Base-by-base conservation (phyloP, 1,284 basidiomycete genomes). In the Gomphus bonarii region DNA sequence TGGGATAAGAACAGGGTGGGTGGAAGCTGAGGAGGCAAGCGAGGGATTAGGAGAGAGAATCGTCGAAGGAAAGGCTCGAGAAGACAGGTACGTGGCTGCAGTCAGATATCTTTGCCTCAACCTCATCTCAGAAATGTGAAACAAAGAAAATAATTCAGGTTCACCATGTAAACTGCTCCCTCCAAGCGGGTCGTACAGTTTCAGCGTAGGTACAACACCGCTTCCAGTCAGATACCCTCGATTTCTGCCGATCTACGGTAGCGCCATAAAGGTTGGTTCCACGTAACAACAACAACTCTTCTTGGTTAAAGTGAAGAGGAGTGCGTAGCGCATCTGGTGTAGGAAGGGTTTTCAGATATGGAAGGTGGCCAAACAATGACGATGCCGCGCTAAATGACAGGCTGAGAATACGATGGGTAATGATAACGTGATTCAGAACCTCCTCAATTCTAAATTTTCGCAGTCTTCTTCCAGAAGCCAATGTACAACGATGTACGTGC, bases 21-120 rank as follows among this genome's bases (percentile, higher is more conserved):
- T 82, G 7, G 76, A 69, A 0, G 75, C 67, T 4, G 75, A 73
- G 7, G 75, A 66, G 22, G 73, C 60, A n/a, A 85, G 73, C 0
- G 80, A 73, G 3, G 85, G 81, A 0, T 65, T 71, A 4, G 71
- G 63, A 4, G 80, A 81, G 28, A 95, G 75, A 11, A 95, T 70
- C 1, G 82, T 81, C 0, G 91, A 94, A 0, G 91, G 90, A 66
- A 95, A 95, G 0, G 91, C 88, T 47, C 93, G 80, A 1, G 92
- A 94, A 0, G 90, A 89, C 44, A 91, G 73, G 65, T 89, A 85
- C 0, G 88, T 91, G 16, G 82, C 73, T 1, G 86, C 82, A 0
- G 80, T 75, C 3, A 86, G 72, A 65, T 88, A 94, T 16, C 70
- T 66, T 6, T 85, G 79, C 86, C 91, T 93, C n/a, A 12, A 30